Evolutionary conservation across 495 filamentous ascomycete species (phyloP).

Genomic region (Echria macrotheca): DNA sequence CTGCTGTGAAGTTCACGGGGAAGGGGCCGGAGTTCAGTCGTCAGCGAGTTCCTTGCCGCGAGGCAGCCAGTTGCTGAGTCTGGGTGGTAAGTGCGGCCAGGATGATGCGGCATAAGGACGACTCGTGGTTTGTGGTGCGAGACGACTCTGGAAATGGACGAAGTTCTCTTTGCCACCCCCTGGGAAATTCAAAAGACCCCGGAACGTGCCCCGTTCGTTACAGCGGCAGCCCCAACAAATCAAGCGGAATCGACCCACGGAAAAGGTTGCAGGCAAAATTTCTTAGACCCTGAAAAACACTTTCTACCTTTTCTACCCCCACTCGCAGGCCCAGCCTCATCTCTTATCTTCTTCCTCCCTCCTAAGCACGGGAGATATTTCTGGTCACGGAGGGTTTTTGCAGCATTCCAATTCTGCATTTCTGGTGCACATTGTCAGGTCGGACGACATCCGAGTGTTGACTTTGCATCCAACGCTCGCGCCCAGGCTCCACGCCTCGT

Average conservation of each 20-base stretch:
- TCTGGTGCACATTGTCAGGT: not conserved
- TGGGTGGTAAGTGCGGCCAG: too few species aligned
- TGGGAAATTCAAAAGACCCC: too few species aligned
- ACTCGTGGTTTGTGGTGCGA: too few species aligned
- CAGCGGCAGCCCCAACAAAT: slow-evolving; percentile 23
- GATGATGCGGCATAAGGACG: too few species aligned
- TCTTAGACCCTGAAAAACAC: slow-evolving; percentile 15
- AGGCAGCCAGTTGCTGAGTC: too few species aligned
- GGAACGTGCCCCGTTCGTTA: slow-evolving; percentile 6
- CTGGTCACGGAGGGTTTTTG: not conserved
- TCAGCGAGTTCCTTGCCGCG: too few species aligned
- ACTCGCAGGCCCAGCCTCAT: not conserved
- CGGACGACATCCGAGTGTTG: not conserved
- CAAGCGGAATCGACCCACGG: slow-evolving; percentile 23
- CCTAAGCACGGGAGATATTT: not conserved
- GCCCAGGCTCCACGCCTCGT: not conserved
- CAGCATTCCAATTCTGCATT: not conserved
- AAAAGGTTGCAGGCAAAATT: slow-evolving; percentile 16
- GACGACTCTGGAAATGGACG: too few species aligned
- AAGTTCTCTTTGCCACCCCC: too few species aligned
- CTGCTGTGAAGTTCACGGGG: too few species aligned
- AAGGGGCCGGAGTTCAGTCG: too few species aligned
- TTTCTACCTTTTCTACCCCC: not conserved
- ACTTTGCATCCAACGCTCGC: too few species aligned
- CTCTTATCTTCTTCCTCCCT: not conserved